phyloP scores from a whole-genome alignment of 192 early-diverging fungal genomes.

The Kappamyces sp. region DNA sequence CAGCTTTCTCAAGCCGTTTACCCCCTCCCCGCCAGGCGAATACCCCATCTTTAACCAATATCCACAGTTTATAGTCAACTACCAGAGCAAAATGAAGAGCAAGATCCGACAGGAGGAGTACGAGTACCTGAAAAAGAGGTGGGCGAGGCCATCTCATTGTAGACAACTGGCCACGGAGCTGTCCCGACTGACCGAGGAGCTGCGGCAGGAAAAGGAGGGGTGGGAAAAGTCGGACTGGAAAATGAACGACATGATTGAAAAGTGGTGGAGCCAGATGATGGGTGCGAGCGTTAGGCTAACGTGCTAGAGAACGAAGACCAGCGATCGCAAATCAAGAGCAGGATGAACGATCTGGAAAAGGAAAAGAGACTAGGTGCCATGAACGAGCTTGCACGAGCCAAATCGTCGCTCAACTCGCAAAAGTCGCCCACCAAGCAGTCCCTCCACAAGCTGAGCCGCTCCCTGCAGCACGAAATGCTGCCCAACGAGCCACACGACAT shows the following conservation, averaged over 20 bases:
- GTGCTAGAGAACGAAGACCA: conserved; percentile 23
- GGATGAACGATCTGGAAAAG: conserved; percentile 34
- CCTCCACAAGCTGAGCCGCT: conserved; percentile 14
- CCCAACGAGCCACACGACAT: conserved; percentile 10
- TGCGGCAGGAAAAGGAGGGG: conserved; percentile 31
- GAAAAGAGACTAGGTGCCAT: conserved; percentile 35
- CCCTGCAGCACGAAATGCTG: conserved; percentile 24
- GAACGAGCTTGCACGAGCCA: conserved; percentile 38
- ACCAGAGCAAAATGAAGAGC: conserved; percentile 42
- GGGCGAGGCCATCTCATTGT: neutral
- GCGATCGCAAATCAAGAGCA: conserved; percentile 19
- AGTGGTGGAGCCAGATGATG: conserved; percentile 45
- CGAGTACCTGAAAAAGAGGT: conserved; percentile 38
- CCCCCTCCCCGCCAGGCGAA: conserved; percentile 32
- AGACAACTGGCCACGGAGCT: conserved; percentile 34
- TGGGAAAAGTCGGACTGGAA: conserved; percentile 48
- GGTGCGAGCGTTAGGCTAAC: conserved; percentile 17
- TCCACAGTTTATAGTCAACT: conserved; percentile 50
- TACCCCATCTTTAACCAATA: conserved; percentile 50
- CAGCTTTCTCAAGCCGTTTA: conserved; percentile 34
- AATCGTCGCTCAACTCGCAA: conserved; percentile 22
- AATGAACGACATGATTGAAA: conserved; percentile 48
- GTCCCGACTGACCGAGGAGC: conserved; percentile 32
- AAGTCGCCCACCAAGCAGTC: conserved; percentile 17
- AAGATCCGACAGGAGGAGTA: conserved; percentile 43